Conservation (phyloP, 768 basidiomycete genomes). For the Paxillus ammoniavirescens region DNA sequence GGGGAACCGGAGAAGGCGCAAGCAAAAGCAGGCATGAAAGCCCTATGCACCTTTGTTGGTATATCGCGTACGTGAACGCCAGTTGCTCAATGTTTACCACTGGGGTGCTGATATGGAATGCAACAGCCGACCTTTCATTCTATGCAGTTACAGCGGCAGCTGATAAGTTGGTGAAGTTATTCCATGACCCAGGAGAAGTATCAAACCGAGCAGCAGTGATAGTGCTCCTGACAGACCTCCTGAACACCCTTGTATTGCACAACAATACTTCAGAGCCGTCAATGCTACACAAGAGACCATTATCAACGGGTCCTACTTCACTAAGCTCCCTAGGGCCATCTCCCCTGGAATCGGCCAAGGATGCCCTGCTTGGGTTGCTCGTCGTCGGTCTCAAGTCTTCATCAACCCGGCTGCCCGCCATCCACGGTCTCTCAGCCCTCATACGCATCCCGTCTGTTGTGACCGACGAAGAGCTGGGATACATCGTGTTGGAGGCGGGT, state of each 20-base stretch:
- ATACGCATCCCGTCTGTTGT: slow-evolving; percentile 64
- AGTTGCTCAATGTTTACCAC: not conserved
- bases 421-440: slow-evolving; percentile 65
- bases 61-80: slow-evolving; percentile 64
- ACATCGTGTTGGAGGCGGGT: slow-evolving; percentile 73
- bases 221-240: slow-evolving; percentile 62
- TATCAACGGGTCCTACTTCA: slow-evolving; percentile 32
- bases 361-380: slow-evolving; percentile 67
- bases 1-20: slow-evolving; percentile 93
- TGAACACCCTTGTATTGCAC: slow-evolving; percentile 40
- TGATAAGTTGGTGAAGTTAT: slow-evolving; percentile 75
- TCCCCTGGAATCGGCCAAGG: slow-evolving; percentile 62
- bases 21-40: slow-evolving; percentile 83
- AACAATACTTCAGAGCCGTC: not conserved
- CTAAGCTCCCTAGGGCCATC: slow-evolving; percentile 26
- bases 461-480: slow-evolving; percentile 71
- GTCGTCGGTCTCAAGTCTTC: slow-evolving; percentile 54
- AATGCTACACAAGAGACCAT: slow-evolving; percentile 7
- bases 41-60: slow-evolving; percentile 73
- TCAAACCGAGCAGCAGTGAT: slow-evolving; percentile 66
- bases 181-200: slow-evolving; percentile 68
- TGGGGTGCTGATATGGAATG: slow-evolving; percentile 6
- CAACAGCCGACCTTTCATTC: slow-evolving; percentile 61
- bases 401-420: slow-evolving; percentile 53
- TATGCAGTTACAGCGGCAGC: slow-evolving; percentile 68